Conservation (phyloP, 208 protist genomes). For the Leishmania tropica region DNA sequence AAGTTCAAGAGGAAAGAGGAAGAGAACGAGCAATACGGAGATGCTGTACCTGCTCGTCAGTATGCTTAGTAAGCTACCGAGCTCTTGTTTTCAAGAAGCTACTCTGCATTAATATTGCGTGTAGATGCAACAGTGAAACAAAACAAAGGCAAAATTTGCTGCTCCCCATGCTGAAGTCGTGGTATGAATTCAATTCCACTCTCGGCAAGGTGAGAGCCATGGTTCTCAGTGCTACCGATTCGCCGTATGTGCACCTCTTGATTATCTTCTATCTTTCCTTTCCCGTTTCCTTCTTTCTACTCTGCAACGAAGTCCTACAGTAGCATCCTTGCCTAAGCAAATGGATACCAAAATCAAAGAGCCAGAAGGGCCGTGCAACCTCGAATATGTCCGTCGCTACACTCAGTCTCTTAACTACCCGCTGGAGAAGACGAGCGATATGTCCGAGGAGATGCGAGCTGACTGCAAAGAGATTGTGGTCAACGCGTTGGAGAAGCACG, state of each 20-base stretch:
- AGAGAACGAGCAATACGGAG: constrained; percentile 12
- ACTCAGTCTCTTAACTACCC: constrained; percentile 79
- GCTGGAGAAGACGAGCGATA: constrained; percentile 93
- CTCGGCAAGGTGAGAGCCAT: not conserved
- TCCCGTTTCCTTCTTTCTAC: not conserved
- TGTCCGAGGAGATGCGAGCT: constrained; percentile 95
- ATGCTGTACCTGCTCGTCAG: constrained; percentile 5
- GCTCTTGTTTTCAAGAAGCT: not conserved
- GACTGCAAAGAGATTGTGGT: constrained; percentile 95
- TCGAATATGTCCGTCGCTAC: constrained; percentile 82
- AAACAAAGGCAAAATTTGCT: not conserved
- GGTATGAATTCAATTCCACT: no score
- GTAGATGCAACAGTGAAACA: not conserved
- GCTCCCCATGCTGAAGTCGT: not conserved
- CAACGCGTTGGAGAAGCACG: constrained; percentile 93
- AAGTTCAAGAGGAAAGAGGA: not conserved
- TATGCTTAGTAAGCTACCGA: constrained; percentile 19
- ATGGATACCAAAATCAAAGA: constrained; percentile 80
- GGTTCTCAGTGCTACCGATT: not conserved
- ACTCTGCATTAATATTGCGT: not conserved
- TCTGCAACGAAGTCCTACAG: not conserved
- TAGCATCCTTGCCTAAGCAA: not conserved
- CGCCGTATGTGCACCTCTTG: not conserved
- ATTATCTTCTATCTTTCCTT: not conserved
- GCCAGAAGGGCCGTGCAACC: constrained; percentile 75